Conservation (phyloP, 371 early-diverging fungal species). For the Funneliformis caledonium region DNA sequence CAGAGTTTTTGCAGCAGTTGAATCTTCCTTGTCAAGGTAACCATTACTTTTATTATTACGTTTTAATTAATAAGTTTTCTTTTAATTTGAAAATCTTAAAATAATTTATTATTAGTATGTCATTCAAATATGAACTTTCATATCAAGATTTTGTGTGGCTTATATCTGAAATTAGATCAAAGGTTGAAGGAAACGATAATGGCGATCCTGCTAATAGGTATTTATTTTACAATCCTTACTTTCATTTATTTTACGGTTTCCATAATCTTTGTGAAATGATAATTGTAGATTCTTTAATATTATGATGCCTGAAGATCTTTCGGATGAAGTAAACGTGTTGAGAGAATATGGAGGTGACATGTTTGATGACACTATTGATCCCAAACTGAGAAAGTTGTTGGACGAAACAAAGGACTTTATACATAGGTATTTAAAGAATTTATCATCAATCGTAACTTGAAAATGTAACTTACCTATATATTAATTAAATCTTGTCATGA, state of each 20-base stretch:
- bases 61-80: background rate
- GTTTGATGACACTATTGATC: constrained; percentile 50
- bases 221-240: background rate
- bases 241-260: background rate
- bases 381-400: constrained; percentile 62
- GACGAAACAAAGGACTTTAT: constrained; percentile 85
- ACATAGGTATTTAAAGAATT: constrained; percentile 59
- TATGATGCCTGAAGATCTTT: constrained; percentile 73
- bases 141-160: constrained; percentile 37
- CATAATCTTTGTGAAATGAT: background rate
- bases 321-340: constrained; percentile 66
- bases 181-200: constrained; percentile 28
- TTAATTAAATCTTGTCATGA: background rate
- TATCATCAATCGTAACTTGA: background rate
- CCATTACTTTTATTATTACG: constrained; percentile 27
- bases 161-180: constrained; percentile 28
- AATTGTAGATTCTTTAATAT: constrained; percentile 54
- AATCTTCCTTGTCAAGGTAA: constrained; percentile 69
- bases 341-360: constrained; percentile 57
- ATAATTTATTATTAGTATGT: constrained; percentile 35
- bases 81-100: background rate
- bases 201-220: constrained; percentile 19
- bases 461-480: background rate
- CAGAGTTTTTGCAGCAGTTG: constrained; percentile 69
- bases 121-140: constrained; percentile 15